These are phyloP conservation scores for Sanghuangporus weigelae DNA, from an alignment of 1,284 basidiomycete genomes.

Conservation along the genomic window DNA sequence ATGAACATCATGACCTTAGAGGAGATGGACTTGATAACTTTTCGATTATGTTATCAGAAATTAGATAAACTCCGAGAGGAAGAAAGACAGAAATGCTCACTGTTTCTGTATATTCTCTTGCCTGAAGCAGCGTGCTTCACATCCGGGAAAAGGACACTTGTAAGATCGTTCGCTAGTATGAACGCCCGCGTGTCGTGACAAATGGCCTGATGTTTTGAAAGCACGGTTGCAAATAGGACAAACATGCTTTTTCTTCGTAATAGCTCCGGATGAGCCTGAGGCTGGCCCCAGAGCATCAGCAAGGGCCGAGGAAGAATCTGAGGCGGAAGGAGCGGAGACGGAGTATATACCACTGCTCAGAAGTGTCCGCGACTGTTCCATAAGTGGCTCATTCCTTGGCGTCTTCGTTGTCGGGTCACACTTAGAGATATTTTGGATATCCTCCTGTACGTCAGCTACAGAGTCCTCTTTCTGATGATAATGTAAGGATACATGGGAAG, in stretches of 20 bases:
- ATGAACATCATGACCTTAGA: slow-evolving; percentile 17
- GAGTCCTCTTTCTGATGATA: no score
- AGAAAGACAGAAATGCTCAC: slow-evolving; percentile 42
- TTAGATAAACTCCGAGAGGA: not conserved
- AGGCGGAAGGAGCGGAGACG: not conserved
- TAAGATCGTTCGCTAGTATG: slow-evolving; percentile 82
- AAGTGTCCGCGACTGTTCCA: not conserved
- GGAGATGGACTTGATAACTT: slow-evolving; percentile 21
- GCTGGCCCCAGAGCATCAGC: not conserved
- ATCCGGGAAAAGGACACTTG: slow-evolving; percentile 78
- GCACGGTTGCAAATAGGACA: slow-evolving; percentile 62
- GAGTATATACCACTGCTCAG: not conserved
- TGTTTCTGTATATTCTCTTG: slow-evolving; percentile 82
- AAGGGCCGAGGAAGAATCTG: not conserved
- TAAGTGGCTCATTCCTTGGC: not conserved
- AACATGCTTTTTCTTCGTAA: slow-evolving; percentile 38
- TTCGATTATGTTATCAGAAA: slow-evolving; percentile 21
- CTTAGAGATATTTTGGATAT: not conserved
- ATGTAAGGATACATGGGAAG: no score
- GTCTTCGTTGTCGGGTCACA: not conserved
- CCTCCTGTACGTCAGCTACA: not conserved
- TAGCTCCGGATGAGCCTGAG: not conserved
- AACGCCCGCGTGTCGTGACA: slow-evolving; percentile 74
- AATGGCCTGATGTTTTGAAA: slow-evolving; percentile 81
- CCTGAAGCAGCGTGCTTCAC: slow-evolving; percentile 73